These are phyloP conservation scores for Russula lepida DNA, from an alignment of 768 basidiomycete species.

Conservation along the genomic window DNA sequence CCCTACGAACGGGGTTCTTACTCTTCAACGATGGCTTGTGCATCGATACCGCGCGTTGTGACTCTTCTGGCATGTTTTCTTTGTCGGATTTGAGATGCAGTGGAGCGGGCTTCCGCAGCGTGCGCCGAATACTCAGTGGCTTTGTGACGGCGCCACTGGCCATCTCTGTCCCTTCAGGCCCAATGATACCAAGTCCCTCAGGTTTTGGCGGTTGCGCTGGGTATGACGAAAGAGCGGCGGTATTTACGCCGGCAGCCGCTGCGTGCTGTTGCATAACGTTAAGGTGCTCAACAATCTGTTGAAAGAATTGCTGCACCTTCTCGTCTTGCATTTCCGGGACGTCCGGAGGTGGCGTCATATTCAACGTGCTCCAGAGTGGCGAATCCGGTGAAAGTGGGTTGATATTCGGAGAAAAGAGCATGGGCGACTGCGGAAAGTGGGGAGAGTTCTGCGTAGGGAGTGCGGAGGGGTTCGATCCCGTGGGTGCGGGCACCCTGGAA, in stretches of 20 bases:
- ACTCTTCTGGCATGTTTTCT: constrained; percentile 39
- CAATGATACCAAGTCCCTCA: constrained; percentile 11
- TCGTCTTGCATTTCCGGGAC: constrained; percentile 68
- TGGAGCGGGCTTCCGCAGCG: constrained; percentile 12
- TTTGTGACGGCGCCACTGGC: constrained; percentile 26
- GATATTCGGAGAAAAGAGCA: constrained; percentile 20
- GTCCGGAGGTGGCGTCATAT: constrained; percentile 38
- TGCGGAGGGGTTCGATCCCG: constrained; percentile 23
- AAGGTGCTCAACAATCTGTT: constrained; percentile 76
- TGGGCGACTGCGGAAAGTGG: constrained; percentile 16
- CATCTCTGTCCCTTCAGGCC: constrained; percentile 6
- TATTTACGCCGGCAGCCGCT: constrained; percentile 11
- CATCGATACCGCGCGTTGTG: background rate
- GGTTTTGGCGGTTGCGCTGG: background rate
- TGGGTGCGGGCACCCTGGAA: constrained; percentile 1
- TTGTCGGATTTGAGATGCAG: constrained; percentile 37
- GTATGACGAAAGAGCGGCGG: background rate
- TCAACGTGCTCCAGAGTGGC: constrained; percentile 27
- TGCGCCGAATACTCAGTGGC: constrained; percentile 37
- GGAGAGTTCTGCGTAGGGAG: constrained; percentile 25
- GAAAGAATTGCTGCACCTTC: constrained; percentile 75
- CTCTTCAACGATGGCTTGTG: constrained; percentile 39
- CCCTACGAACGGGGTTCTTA: constrained; percentile 22
- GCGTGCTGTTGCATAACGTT: constrained; percentile 59
- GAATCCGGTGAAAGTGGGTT: constrained; percentile 28